Base-by-base conservation (phyloP, 805 yeast species). In the Lipomyces orientalis region DNA sequence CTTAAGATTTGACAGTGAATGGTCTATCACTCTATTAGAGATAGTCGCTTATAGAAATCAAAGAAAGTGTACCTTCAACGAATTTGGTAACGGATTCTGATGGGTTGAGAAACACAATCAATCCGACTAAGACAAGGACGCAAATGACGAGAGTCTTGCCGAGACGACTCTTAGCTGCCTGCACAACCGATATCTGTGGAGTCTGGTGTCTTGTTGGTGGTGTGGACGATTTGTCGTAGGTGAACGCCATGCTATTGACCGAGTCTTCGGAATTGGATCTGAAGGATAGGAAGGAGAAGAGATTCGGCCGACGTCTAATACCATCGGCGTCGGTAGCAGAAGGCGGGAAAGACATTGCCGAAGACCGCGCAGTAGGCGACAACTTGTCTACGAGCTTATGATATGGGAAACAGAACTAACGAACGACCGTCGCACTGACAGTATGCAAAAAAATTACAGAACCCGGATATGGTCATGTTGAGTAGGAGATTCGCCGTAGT, bases 261-360 rank as follows among this genome's bases (percentile, higher is more conserved):
- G 35, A 39, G 43, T 34, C 16, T 62, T 60, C 22, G 58, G 54
- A 25, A 19, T 35, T 55, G 19, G 71, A 35, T 54, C 72, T 56
- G 58, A 69, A 69, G 31, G 72, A 69, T 46, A 69, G 63, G 60
- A 69, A 67, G 22, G 72, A 64, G 58, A 69, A 67, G 58, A 69
- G 22, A 10, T 57, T 54, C 1, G 72, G 72, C 19, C 72, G 71
- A 39, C 71, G 72, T n/a, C 72, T 61, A 31, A 69, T 67, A 39
- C 71, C 71, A 60, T 67, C 58, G 43, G 43, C 62, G 14, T 62
- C 67, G 43, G 62, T 43, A 9, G 56, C 29, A 14, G 67, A 39
- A 58, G 64, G 62, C 58, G 67, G 65, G 31, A 54, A 64, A n/a
- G 67, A 58, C 64, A 64, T 61, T 7, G 63, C 63, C 58, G 70